Conservation (phyloP, 2,329 filamentous ascomycete genomes). For the Sporothrix luriei region DNA sequence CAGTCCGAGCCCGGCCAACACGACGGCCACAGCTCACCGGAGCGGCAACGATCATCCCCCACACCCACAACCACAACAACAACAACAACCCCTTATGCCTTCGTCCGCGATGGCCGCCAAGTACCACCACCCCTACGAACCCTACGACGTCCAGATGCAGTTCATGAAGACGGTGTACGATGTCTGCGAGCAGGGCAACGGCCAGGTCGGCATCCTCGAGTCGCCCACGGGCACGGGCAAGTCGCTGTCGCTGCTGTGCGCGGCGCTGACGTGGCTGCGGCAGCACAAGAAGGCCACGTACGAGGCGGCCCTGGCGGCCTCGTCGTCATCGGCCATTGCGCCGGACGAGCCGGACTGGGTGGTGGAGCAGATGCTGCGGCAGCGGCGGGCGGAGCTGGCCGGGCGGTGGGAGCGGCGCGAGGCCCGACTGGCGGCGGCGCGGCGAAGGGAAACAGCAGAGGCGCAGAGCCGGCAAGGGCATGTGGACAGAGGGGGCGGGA, state of each 20-base stretch:
- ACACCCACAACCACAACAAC: not conserved
- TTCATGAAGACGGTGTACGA: slow-evolving; percentile 85
- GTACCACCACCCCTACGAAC: slow-evolving; percentile 85
- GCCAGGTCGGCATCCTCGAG: slow-evolving; percentile 85
- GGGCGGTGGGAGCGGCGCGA: slow-evolving; percentile 73
- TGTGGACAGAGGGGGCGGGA: slow-evolving; percentile 56
- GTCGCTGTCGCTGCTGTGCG: slow-evolving; percentile 88
- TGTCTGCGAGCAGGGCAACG: slow-evolving; percentile 69
- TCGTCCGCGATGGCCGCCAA: slow-evolving; percentile 9
- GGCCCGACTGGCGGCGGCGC: slow-evolving; percentile 57
- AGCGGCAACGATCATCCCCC: not conserved
- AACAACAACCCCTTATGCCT: not conserved
- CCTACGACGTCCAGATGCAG: slow-evolving; percentile 82
- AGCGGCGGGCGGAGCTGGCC: slow-evolving; percentile 67
- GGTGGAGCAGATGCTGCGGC: slow-evolving; percentile 70
- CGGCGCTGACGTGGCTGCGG: slow-evolving; percentile 86
- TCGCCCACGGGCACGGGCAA: slow-evolving; percentile 93
- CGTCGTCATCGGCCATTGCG: too few species aligned
- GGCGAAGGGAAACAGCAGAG: slow-evolving; percentile 19
- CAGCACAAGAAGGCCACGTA: slow-evolving; percentile 68
- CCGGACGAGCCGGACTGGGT: slow-evolving; percentile 79
- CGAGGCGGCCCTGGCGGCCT: slow-evolving; percentile 53
- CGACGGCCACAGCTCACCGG: not conserved
- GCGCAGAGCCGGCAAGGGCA: not conserved
- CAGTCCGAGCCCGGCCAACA: not conserved